Evolutionary conservation across 805 yeast genomes (phyloP), one percentile per base, ranked within the genome.

Genomic region (Wickerhamiella domercqiae): DNA sequence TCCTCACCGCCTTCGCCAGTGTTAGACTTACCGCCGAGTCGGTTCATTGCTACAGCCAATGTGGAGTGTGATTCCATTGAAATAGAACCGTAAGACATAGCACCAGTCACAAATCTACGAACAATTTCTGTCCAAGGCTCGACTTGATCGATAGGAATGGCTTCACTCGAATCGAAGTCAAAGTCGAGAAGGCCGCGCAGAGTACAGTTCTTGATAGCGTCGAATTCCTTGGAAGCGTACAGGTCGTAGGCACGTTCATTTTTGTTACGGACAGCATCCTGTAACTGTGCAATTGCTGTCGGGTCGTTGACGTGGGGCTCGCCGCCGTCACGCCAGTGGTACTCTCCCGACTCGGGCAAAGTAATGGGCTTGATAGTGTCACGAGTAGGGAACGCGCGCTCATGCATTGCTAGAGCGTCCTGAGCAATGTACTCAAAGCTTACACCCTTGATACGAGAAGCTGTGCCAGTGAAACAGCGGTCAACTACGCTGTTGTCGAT

Each of bases 1-100:
- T 87, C 97, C 62, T 87, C 98, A 67, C 98, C 98, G 68, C 98
- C 98, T 67, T 87, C 98, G 66, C 98, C 98, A 44, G 97, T 86
- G 60, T 87, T 87, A 35, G 95, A 83, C 62, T 86, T 90, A 49
- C 96, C 98, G 38, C 97, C 97, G 46, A 87, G 68, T 58, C 97
- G 70, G 67, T 87, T 87, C 98, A 87, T 87, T 34, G 98, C 98
- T 39, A 87, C 93, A 11, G 98, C 98, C 50, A 87, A 66, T 7
- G 98, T 87, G 3, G 96, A 83, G 62, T 87, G 98, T 2, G 96
- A 86, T 62, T 87, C 98, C 94, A 86, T 80, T 3, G 97, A 87
- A 55, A 87, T 87, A 35, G 97, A 87, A 55, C 98, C 98, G 55
- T 90, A 87, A 2, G 96, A 86, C 98, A 87, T 87, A 37, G 98